Conservation (phyloP, 1,139 yeast species). For the Candida buenavistaensis region DNA sequence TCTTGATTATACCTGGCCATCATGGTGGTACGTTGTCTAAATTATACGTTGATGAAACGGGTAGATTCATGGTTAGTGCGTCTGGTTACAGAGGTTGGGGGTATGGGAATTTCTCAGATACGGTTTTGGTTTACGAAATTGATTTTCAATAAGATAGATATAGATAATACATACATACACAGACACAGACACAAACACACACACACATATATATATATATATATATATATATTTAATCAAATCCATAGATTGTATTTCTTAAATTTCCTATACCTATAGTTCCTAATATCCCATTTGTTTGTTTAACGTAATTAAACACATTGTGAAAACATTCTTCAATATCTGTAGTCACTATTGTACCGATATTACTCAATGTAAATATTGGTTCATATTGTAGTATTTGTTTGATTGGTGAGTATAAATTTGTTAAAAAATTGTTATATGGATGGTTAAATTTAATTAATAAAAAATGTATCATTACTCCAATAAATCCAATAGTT, state of each 20-base stretch:
- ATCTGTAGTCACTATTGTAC: conserved; percentile 14
- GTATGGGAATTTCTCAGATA: conserved; percentile 76
- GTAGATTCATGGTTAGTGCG: conserved; percentile 83
- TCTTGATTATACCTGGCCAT: conserved; percentile 64
- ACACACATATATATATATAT: conserved; percentile 4
- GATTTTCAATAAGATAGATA: conserved; percentile 28
- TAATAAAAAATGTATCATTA: conserved; percentile 37
- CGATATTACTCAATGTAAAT: conserved; percentile 8
- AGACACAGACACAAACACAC: conserved; percentile 1
- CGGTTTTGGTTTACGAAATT: conserved; percentile 78
- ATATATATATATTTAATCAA: conserved; percentile 8
- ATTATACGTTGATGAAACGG: conserved; percentile 78
- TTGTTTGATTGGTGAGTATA: not conserved
- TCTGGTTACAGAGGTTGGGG: conserved; percentile 97
- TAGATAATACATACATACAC: not conserved
- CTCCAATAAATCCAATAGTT: conserved; percentile 44
- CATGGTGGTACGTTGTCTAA: conserved; percentile 59
- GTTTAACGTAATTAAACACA: conserved; percentile 15
- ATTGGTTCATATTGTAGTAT: conserved; percentile 1
- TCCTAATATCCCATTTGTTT: conserved; percentile 20
- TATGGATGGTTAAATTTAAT: conserved; percentile 22
- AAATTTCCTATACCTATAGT: conserved; percentile 37
- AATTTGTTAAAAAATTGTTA: conserved; percentile 5
- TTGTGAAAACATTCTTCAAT: conserved; percentile 16
- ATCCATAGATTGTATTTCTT: conserved; percentile 25